Evolutionary conservation across 345 rosid species (phyloP).

Genomic region (Gossypium longicalyx): DNA sequence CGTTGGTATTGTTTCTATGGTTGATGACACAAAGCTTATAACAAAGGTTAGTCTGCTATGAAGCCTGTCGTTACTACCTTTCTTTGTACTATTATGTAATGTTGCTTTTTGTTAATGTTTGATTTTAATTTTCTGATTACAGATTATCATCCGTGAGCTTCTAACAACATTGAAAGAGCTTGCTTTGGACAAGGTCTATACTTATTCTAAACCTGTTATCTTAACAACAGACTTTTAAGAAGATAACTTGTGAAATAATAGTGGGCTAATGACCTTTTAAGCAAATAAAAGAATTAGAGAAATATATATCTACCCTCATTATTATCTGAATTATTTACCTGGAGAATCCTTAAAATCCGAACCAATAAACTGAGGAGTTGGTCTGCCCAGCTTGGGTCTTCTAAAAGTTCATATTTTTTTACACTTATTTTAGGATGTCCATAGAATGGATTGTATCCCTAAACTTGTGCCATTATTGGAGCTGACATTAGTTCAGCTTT

Average conservation of each 20-base stretch:
- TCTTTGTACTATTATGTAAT: background rate
- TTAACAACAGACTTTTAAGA: background rate
- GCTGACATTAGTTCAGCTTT: conserved; percentile 4
- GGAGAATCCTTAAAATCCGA: background rate
- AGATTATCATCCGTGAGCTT: conserved; percentile 78
- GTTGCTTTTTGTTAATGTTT: conserved; percentile 12
- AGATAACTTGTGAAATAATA: background rate
- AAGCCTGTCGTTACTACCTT: conserved; percentile 3
- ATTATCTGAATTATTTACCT: background rate
- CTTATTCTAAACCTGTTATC: conserved; percentile 3
- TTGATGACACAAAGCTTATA: conserved; percentile 91
- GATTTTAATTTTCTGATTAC: conserved; percentile 30
- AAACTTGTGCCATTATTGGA: background rate
- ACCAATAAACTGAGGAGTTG: background rate
- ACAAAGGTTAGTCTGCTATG: conserved; percentile 51
- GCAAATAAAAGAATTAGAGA: background rate
- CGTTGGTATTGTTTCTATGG: conserved; percentile 55
- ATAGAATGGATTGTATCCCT: background rate
- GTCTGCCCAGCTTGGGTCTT: background rate
- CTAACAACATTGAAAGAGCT: conserved; percentile 55
- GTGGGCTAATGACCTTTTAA: background rate
- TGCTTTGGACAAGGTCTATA: conserved; percentile 68
- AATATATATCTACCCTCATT: background rate
- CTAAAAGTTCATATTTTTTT: background rate
- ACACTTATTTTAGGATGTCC: background rate